phyloP scores from a whole-genome alignment of 495 filamentous ascomycete genomes.

The Podospora pseudopauciseta region DNA sequence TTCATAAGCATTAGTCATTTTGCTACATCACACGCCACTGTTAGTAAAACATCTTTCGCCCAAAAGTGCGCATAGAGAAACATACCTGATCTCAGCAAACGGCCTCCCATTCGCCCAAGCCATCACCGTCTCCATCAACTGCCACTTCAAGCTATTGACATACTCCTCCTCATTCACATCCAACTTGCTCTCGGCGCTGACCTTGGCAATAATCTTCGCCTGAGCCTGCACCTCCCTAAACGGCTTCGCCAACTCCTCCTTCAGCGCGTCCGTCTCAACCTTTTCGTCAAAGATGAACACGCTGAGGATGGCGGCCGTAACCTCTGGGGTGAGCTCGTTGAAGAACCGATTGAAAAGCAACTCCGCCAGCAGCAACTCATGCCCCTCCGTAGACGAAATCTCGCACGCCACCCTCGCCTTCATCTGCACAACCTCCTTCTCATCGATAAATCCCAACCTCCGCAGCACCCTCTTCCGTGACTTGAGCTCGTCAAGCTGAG shows the following conservation, averaged over 20 bases:
- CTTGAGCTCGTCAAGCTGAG: slow-evolving; percentile 94
- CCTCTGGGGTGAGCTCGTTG: slow-evolving; percentile 86
- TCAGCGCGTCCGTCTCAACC: slow-evolving; percentile 65
- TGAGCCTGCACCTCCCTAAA: slow-evolving; percentile 80
- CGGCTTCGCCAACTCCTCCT: slow-evolving; percentile 80
- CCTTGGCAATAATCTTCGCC: slow-evolving; percentile 82
- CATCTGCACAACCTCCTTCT: slow-evolving; percentile 86
- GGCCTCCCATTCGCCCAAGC: slow-evolving; percentile 90
- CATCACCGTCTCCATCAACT: slow-evolving; percentile 94
- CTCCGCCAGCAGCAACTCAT: slow-evolving; percentile 85
- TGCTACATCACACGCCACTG: slow-evolving; percentile 47
- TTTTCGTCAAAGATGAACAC: slow-evolving; percentile 98
- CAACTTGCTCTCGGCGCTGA: slow-evolving; percentile 89
- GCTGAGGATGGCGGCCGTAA: slow-evolving; percentile 78
- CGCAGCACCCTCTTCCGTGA: slow-evolving; percentile 93
- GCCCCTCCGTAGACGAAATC: slow-evolving; percentile 80
- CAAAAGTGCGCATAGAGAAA: slow-evolving; percentile 14
- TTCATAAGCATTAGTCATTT: slow-evolving; percentile 98
- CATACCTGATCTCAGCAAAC: slow-evolving; percentile 94
- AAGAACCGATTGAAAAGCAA: slow-evolving; percentile 96
- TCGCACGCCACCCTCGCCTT: slow-evolving; percentile 97
- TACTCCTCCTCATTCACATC: slow-evolving; percentile 91
- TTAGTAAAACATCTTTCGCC: slow-evolving; percentile 23
- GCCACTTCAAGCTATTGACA: slow-evolving; percentile 76
- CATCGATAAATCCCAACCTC: slow-evolving; percentile 92